Conservation (phyloP, 2,329 filamentous ascomycete genomes). For the Trichophyton simii region DNA sequence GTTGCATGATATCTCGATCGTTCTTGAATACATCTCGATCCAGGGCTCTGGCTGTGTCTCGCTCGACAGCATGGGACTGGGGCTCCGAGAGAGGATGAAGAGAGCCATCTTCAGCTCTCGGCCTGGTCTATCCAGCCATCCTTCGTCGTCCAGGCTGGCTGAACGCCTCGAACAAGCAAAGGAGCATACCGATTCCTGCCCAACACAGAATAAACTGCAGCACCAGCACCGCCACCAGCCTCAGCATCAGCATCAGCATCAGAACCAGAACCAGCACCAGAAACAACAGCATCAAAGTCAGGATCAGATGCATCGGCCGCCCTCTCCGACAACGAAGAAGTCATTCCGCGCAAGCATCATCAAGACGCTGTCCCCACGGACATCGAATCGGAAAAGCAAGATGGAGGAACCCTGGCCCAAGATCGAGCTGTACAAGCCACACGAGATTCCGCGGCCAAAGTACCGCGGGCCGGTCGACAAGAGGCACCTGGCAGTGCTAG, state of each 20-base stretch:
- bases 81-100: slow-evolving; percentile 14
- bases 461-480: slow-evolving; percentile 38
- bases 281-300: background rate
- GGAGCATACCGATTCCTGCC: background rate
- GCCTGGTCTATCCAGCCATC: background rate
- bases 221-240: background rate
- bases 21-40: no score
- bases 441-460: slow-evolving; percentile 38
- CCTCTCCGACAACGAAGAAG: background rate
- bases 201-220: background rate
- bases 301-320: background rate
- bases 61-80: slow-evolving; percentile 3
- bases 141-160: background rate
- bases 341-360: background rate
- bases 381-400: background rate
- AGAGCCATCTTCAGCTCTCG: slow-evolving; percentile 12
- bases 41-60: no score
- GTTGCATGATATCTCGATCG: background rate
- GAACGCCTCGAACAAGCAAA: background rate
- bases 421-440: slow-evolving; percentile 37
- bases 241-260: background rate
- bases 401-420: slow-evolving; percentile 27
- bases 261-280: background rate
- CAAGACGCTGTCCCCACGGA: background rate
- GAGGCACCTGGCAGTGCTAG: slow-evolving; percentile 32